Evolutionary conservation across 1,284 basidiomycete species (phyloP).

Genomic region (Trametes pubescens): DNA sequence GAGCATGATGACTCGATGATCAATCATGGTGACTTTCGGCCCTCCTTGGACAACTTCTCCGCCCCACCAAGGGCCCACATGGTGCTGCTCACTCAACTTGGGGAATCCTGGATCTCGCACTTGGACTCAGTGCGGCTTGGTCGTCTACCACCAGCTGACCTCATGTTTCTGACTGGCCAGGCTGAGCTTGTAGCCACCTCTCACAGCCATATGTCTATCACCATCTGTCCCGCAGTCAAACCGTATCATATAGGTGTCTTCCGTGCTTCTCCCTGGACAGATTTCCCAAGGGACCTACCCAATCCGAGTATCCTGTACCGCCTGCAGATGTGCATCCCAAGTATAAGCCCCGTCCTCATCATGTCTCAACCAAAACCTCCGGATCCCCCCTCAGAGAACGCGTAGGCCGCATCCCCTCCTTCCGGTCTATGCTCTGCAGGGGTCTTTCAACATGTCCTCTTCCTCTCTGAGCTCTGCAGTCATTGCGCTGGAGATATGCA

Average conservation of each 20-base stretch:
- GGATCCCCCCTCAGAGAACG: not conserved
- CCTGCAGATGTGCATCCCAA: slow-evolving; percentile 3
- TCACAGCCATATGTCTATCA: slow-evolving; percentile 16
- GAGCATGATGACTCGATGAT: too few relatives aligned
- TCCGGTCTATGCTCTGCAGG: not conserved
- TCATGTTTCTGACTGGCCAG: not conserved
- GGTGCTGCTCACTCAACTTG: not conserved
- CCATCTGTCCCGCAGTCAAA: slow-evolving; percentile 20
- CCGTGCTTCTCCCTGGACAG: slow-evolving; percentile 25
- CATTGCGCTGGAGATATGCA: slow-evolving; percentile 34
- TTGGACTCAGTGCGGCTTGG: not conserved
- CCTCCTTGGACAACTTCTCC: not conserved
- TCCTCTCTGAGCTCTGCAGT: slow-evolving; percentile 28
- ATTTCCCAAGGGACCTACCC: slow-evolving; percentile 26
- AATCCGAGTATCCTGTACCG: slow-evolving; percentile 2
- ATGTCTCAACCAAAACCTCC: slow-evolving; percentile 9
- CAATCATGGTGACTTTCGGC: too few relatives aligned
- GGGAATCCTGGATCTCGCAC: not conserved
- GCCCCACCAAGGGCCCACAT: too few relatives aligned
- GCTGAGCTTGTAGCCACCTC: not conserved
- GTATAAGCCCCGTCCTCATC: slow-evolving; percentile 10
- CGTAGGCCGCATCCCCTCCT: not conserved
- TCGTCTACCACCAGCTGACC: not conserved
- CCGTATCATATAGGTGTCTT: slow-evolving; percentile 25
- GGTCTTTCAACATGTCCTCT: slow-evolving; percentile 4